Conservation (phyloP, 2,329 filamentous ascomycete genomes). For the Pseudogymnoascus pannorum region DNA sequence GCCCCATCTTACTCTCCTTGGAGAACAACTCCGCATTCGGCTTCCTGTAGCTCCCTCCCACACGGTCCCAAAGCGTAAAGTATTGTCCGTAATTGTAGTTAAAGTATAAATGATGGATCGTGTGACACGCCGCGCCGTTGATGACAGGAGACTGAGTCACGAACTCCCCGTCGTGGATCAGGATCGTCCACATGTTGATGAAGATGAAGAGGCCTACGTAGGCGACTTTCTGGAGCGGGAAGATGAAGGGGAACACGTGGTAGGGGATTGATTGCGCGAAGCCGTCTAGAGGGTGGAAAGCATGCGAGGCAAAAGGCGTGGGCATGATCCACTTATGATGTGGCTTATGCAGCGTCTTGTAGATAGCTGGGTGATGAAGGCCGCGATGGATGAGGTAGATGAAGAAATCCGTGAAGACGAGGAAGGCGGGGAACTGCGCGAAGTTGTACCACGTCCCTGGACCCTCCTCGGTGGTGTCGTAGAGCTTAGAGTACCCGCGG, state of each 20-base stretch:
- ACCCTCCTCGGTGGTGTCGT: conserved; percentile 69
- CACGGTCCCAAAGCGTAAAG: conserved; percentile 83
- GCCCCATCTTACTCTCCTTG: conserved; percentile 77
- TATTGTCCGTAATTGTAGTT: conserved; percentile 95
- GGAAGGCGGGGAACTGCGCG: conserved; percentile 79
- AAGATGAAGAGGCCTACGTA: conserved; percentile 83
- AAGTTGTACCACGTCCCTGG: conserved; percentile 72
- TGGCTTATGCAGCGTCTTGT: conserved; percentile 89
- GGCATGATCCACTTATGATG: conserved; percentile 99
- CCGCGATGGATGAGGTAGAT: conserved; percentile 91
- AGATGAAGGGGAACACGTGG: conserved; percentile 86
- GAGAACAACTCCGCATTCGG: conserved; percentile 81
- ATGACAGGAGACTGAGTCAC: conserved; percentile 83
- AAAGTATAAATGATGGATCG: conserved; percentile 81
- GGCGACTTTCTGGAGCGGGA: conserved; percentile 85
- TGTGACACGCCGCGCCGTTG: conserved; percentile 92
- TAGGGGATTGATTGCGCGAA: conserved; percentile 85
- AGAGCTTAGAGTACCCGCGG: conserved; percentile 77
- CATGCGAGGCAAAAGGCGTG: conserved; percentile 83
- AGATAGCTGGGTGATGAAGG: conserved; percentile 71
- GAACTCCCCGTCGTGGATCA: conserved; percentile 95
- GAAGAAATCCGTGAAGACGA: conserved; percentile 79
- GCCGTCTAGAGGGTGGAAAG: conserved; percentile 91
- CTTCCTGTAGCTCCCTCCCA: conserved; percentile 79
- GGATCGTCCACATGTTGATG: conserved; percentile 94